Evolutionary conservation across 768 basidiomycete genomes (phyloP).

Genomic region (Pholiota conissans): DNA sequence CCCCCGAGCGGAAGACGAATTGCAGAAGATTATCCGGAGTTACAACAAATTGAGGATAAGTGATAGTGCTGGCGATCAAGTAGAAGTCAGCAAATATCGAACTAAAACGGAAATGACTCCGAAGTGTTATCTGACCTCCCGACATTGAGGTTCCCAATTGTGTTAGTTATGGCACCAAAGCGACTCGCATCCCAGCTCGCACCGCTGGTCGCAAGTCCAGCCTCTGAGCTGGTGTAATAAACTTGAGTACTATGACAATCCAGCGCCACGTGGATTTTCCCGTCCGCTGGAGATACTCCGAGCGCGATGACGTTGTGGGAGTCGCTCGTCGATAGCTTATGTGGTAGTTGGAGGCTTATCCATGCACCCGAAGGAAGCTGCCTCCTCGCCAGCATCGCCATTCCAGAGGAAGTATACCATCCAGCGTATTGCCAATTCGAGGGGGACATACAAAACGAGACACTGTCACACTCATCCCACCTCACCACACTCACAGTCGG

Average conservation of each 20-base stretch:
- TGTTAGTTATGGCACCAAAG: constrained; percentile 40
- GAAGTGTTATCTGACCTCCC: constrained; percentile 32
- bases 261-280: constrained; percentile 46
- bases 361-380: constrained; percentile 40
- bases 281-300: constrained; percentile 45
- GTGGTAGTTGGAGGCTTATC: constrained; percentile 42
- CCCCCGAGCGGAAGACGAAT: constrained; percentile 47
- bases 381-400: constrained; percentile 39
- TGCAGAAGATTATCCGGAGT: constrained; percentile 46
- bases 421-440: constrained; percentile 41
- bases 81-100: neutral
- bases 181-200: constrained; percentile 43
- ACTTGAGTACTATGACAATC: constrained; percentile 45
- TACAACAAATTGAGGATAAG: constrained; percentile 49
- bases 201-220: constrained; percentile 38
- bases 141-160: constrained; percentile 39
- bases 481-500: too few species aligned
- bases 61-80: constrained; percentile 32
- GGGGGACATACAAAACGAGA: too few species aligned
- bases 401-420: constrained; percentile 44
- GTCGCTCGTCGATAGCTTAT: constrained; percentile 39
- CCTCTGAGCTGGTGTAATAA: constrained; percentile 43
- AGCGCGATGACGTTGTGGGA: constrained; percentile 46
- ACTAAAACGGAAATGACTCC: neutral
- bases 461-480: too few species aligned